Conservation (phyloP, 345 rosid species). For the Sonneratia caseolaris region DNA sequence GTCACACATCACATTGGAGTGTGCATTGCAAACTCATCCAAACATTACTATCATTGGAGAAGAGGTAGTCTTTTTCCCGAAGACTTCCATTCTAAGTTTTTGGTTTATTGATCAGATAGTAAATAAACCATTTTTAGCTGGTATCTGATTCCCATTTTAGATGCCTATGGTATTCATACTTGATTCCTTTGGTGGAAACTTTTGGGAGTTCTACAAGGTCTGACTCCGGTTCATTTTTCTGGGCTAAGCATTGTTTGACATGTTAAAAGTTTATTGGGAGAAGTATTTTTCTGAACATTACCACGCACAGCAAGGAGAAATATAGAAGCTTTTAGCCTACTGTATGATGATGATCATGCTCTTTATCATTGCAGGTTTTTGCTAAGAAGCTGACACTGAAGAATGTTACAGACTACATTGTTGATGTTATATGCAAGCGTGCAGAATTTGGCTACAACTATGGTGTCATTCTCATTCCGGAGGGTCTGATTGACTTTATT, state of each 20-base stretch:
- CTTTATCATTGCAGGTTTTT: conserved; percentile 44
- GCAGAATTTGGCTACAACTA: conserved; percentile 44
- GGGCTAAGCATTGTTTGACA: background rate
- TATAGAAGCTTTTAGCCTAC: background rate
- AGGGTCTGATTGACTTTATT: conserved; percentile 51
- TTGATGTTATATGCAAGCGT: conserved; percentile 72
- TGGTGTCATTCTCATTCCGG: conserved; percentile 46
- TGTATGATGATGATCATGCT: background rate
- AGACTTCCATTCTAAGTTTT: background rate
- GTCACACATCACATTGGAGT: conserved; percentile 93
- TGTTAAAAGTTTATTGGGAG: background rate
- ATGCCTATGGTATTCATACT: background rate
- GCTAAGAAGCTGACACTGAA: conserved; percentile 75
- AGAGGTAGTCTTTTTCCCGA: conserved; percentile 46
- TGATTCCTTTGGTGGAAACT: background rate
- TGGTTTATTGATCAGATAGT: background rate
- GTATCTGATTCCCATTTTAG: background rate
- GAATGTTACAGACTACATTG: conserved; percentile 82
- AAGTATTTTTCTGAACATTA: background rate
- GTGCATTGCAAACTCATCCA: conserved; percentile 98
- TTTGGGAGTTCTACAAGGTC: background rate
- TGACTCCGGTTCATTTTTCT: background rate
- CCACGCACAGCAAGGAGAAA: background rate
- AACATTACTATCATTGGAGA: conserved; percentile 90
- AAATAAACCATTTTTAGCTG: background rate